Percentiles rank a stretch among this genome's conserved stretches.
Evolutionary conservation across 2,329 filamentous ascomycete genomes (phyloP).

Genomic region (Pyricularia sp.): DNA sequence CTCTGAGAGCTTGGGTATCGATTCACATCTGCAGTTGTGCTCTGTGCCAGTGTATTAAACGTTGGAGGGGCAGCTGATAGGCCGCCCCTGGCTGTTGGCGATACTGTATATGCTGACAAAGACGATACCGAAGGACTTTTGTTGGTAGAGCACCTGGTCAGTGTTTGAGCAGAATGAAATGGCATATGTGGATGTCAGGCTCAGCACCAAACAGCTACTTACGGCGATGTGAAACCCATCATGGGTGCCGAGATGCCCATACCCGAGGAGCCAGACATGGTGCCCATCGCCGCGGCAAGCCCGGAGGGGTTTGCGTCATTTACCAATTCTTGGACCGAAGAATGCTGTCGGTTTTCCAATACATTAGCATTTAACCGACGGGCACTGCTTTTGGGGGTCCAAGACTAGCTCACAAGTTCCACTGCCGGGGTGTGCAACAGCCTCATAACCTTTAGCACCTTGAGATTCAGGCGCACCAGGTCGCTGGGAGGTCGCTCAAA

Average conservation of each 20-base stretch:
- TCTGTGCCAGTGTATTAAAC: not conserved
- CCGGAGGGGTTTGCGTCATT: not conserved
- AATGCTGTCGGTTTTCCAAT: not conserved
- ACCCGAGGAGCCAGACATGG: not conserved
- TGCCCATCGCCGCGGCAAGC: not conserved
- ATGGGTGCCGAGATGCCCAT: not conserved
- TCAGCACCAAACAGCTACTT: not conserved
- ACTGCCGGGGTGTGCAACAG: constrained; percentile 8
- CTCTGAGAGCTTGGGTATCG: not conserved
- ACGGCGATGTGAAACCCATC: not conserved
- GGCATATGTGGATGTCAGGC: not conserved
- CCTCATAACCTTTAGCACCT: constrained; percentile 10
- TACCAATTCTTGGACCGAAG: not conserved
- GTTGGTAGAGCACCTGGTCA: not conserved
- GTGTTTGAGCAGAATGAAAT: not conserved
- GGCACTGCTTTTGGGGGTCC: not conserved
- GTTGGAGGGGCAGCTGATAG: not conserved
- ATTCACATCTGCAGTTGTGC: not conserved
- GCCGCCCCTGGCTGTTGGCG: not conserved
- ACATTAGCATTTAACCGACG: not conserved
- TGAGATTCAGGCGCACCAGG: constrained; percentile 7
- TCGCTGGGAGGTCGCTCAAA: constrained; percentile 3
- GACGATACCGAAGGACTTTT: not conserved
- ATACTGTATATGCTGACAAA: not conserved
- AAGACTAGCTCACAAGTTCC: constrained; percentile 6